These are phyloP conservation scores for Ceratocystis eucalypticola DNA, from an alignment of 2,329 filamentous ascomycete species.

Conservation along the genomic window DNA sequence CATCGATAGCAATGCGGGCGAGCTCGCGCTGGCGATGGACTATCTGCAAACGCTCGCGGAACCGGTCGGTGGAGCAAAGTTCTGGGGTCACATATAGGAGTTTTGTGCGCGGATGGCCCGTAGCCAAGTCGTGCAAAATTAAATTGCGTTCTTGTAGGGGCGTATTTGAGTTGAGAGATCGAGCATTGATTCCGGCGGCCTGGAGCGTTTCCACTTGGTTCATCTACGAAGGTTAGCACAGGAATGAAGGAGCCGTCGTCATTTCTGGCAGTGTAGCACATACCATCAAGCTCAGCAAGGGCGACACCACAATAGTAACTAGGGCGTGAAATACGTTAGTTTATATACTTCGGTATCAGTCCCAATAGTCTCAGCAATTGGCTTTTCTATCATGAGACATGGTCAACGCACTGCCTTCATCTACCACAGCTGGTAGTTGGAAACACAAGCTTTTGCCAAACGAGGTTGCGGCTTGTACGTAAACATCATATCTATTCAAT, in stretches of 20 bases:
- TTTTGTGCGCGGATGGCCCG: conserved; percentile 69
- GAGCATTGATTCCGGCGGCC: conserved; percentile 61
- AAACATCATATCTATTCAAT: conserved; percentile 75
- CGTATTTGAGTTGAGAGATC: conserved; percentile 78
- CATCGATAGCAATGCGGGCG: conserved; percentile 79
- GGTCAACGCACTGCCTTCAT: conserved; percentile 57
- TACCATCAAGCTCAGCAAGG: conserved; percentile 79
- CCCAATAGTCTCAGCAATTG: background rate
- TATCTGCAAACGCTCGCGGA: conserved; percentile 58
- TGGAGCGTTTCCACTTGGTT: conserved; percentile 80
- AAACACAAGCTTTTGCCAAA: conserved; percentile 93
- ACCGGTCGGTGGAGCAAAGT: conserved; percentile 62
- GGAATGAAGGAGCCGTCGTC: too few relatives aligned
- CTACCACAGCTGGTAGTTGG: conserved; percentile 77
- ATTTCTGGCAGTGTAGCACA: conserved; percentile 17
- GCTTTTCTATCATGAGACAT: background rate
- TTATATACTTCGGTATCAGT: background rate
- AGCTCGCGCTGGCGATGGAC: conserved; percentile 73
- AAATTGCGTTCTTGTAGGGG: conserved; percentile 46
- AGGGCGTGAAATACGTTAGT: background rate
- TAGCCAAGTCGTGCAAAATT: conserved; percentile 71
- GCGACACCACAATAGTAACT: conserved; percentile 86
- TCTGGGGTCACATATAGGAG: conserved; percentile 92
- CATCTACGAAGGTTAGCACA: conserved; percentile 39
- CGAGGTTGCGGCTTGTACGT: conserved; percentile 77